A percentile compares a stretch with the other conserved stretches of the same genome.
These are phyloP conservation scores for Tolypocladium capitatum DNA, from an alignment of 2,329 filamentous ascomycete species.

Conservation along the genomic window DNA sequence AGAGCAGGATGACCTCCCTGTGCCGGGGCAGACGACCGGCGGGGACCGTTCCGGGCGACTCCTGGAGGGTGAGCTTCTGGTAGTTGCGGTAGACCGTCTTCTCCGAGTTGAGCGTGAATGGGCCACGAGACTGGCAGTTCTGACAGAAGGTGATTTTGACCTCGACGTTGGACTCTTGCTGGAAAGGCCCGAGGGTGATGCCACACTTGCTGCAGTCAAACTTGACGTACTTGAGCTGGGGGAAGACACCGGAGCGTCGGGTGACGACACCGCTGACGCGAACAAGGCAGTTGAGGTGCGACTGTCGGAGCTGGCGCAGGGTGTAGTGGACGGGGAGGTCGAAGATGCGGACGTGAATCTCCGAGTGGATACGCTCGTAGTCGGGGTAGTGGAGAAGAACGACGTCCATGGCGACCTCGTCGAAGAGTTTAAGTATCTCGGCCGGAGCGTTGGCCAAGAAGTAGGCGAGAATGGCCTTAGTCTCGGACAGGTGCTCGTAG, in stretches of 20 bases:
- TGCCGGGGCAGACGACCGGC: constrained; percentile 87
- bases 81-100: constrained; percentile 98
- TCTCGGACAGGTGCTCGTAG: constrained; percentile 79
- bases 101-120: constrained; percentile 91
- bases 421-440: constrained; percentile 93
- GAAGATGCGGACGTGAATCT: constrained; percentile 94
- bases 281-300: constrained; percentile 89
- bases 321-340: constrained; percentile 93
- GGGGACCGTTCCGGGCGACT: constrained; percentile 92
- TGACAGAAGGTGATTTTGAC: constrained; percentile 96
- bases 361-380: constrained; percentile 92
- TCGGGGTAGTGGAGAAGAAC: constrained; percentile 93
- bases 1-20: constrained; percentile 87
- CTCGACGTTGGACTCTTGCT: constrained; percentile 92
- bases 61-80: constrained; percentile 92
- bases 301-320: constrained; percentile 84
- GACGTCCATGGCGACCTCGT: constrained; percentile 92
- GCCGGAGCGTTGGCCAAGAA: constrained; percentile 90
- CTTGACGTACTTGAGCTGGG: constrained; percentile 96
- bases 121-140: constrained; percentile 87
- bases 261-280: constrained; percentile 93
- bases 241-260: constrained; percentile 86
- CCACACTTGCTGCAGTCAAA: constrained; percentile 94
- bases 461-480: constrained; percentile 88
- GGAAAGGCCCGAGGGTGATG: constrained; percentile 84